Evolutionary conservation across 345 rosid genomes (phyloP), one percentile per base, ranked within the genome.

Genomic region (Leavenworthia alabamica): DNA sequence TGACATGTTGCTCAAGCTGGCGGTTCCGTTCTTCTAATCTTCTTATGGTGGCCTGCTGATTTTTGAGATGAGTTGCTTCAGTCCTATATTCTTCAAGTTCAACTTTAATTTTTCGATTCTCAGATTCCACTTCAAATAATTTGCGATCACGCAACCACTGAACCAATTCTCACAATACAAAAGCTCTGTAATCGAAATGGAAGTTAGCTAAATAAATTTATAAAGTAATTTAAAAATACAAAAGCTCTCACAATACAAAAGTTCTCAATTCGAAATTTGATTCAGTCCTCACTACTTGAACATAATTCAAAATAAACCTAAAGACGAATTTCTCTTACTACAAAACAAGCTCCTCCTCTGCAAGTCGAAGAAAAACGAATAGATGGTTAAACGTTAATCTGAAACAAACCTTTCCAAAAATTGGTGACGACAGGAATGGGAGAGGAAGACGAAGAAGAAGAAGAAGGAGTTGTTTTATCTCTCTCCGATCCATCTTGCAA

Each of bases 391-490:
- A 17, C 40, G 27, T 5, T 53, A 64, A 71, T 40, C 20, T 42
- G 45, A 42, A 51, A 37, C 55, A 33, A 69, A 88, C 99, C 99
- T 93, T 78, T 83, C 99, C 99, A 93, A 82, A 86, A 93, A 78
- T 75, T 81, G 66, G 91, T 75, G 73, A 89, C 84, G 58, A 80
- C 78, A 26, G 90, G 72, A 74, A 82, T 60, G 28, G 96, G 95
- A 74, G 97, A 88, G 45, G 96, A 66, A 40, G 86, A 68, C 32
- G 82, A 74, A 58, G 95, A 64, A 27, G 86, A 42, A 53, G 93
- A 46, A 46, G 86, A 68, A 47, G 82, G 74, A 74, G 60, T 67
- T 41, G 92, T 60, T 59, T 81, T 86, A 50, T 89, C 88, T 52
- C 90, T 59, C 55, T 86, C 93, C 70, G 84, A 83, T 73, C 95